These are phyloP conservation scores for Fusarium nurragi DNA, from an alignment of 2,329 filamentous ascomycete species.

Conservation along the genomic window DNA sequence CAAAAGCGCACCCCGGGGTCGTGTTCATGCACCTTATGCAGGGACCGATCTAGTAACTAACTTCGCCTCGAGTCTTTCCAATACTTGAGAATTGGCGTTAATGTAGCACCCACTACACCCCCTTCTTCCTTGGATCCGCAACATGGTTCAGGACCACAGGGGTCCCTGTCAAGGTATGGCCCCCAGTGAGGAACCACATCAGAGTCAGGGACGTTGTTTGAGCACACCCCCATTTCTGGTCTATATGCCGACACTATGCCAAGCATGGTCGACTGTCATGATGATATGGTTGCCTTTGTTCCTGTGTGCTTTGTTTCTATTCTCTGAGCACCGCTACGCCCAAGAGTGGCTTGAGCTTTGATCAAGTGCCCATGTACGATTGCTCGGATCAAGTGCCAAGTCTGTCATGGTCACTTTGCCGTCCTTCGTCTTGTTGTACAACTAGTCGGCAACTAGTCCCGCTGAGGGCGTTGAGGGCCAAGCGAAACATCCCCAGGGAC, in stretches of 20 bases:
- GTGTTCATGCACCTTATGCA: slow-evolving; percentile 37
- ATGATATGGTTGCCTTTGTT: slow-evolving; percentile 26
- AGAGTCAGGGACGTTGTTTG: slow-evolving; percentile 14
- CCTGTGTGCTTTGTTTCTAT: slow-evolving; percentile 3
- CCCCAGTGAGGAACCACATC: slow-evolving; percentile 5
- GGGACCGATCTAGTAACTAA: slow-evolving; percentile 31
- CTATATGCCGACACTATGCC: slow-evolving; percentile 18
- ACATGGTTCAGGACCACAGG: slow-evolving; percentile 20
- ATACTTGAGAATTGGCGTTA: neutral
- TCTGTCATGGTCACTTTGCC: slow-evolving; percentile 10
- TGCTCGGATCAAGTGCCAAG: slow-evolving; percentile 14
- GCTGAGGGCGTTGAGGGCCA: slow-evolving; percentile 33
- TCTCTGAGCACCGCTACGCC: slow-evolving; percentile 6
- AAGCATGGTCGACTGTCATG: slow-evolving; percentile 1
- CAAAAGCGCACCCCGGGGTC: slow-evolving; percentile 32
- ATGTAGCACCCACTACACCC: slow-evolving; percentile 18
- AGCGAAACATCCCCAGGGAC: slow-evolving; percentile 38
- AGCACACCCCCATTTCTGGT: slow-evolving; percentile 5
- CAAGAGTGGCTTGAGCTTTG: slow-evolving; percentile 4
- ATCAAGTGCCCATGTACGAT: slow-evolving; percentile 10
- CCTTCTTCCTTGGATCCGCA: slow-evolving; percentile 29
- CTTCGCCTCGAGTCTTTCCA: neutral
- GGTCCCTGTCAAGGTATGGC: slow-evolving; percentile 18
- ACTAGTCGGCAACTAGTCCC: slow-evolving; percentile 29
- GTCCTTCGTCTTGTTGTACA: slow-evolving; percentile 23